Base-by-base conservation (phyloP, 176 grass and related monocot species). In the Melocanna baccifera region DNA sequence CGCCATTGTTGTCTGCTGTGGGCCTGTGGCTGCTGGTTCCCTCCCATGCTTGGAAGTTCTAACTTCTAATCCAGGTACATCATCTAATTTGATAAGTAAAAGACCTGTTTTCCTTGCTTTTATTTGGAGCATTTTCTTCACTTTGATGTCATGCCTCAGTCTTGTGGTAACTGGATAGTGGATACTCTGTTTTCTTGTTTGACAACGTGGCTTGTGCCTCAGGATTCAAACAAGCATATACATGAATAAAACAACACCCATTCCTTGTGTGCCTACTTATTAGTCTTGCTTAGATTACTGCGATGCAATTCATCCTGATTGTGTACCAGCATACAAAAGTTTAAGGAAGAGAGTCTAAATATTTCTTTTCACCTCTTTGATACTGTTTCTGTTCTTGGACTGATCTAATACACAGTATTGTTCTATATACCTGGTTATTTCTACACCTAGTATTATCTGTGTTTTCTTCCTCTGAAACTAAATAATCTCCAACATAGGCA, bases 11-110 rank as follows among this genome's bases (percentile, higher is more conserved):
- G 75, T 98, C 96, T 73, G 91, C 93, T 89, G 91, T 95, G 11
- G 96, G n/a, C n/a, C n/a, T n/a, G n/a, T n/a, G n/a, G n/a, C 96
- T 16, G 96, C 96, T 55, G 93, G 78, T 52, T 98, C 93, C 22
- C 76, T 92, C 43, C 91, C 79, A 76, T 98, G 96, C 83, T 86
- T 95, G 86, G 87, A 95, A 71, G 69, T 95, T 88, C 82, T 98
- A 63, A 84, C n/a, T n/a, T n/a, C n/a, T n/a, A n/a, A n/a, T 94
- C 30, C 85, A 98, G 92, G 92, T 98, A 84, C 42, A 37, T 62
- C 18, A 59, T 75, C 8, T 59, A 25, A 74, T 58, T 64, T 64
- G 39, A 78, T 42, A 0, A 40, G 12, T 62, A 25, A 23, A 74
- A 67, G 22, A 19, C 10, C 10, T 78, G 51, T 56, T 82, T 80